These are phyloP conservation scores for Psidium guajava DNA, from an alignment of 345 rosid species.

Conservation along the genomic window DNA sequence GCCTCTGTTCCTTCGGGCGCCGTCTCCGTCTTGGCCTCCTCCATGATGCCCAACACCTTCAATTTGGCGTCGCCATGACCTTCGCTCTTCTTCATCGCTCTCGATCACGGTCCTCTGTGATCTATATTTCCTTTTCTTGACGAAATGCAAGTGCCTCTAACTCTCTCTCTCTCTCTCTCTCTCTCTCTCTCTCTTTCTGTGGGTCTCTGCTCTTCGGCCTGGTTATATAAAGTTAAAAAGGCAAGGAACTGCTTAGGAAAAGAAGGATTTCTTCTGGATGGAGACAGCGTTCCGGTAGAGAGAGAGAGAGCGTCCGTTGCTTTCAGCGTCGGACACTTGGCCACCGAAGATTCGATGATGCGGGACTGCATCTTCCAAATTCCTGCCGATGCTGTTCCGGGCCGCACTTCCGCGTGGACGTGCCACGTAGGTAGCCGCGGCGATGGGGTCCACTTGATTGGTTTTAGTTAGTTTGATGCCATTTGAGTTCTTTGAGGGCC, in stretches of 20 bases:
- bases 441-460: background rate
- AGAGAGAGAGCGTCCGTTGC: background rate
- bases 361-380: background rate
- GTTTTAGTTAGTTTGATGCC: background rate
- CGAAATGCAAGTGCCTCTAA: background rate
- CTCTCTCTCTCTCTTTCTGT: background rate
- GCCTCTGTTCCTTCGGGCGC: background rate
- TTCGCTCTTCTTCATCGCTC: background rate
- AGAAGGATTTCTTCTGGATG: background rate
- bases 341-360: background rate
- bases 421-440: background rate
- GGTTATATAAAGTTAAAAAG: background rate
- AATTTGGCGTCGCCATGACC: background rate
- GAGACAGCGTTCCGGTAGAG: background rate
- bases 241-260: background rate
- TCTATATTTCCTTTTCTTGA: background rate
- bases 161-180: too few species aligned
- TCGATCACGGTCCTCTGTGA: background rate
- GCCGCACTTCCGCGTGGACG: background rate
- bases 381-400: background rate
- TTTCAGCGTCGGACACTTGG: background rate
- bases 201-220: background rate
- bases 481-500: background rate
- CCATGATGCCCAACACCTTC: background rate
- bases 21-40: background rate